Evolutionary conservation across 768 basidiomycete species (phyloP).

Genomic region (Lyophyllum decastes): DNA sequence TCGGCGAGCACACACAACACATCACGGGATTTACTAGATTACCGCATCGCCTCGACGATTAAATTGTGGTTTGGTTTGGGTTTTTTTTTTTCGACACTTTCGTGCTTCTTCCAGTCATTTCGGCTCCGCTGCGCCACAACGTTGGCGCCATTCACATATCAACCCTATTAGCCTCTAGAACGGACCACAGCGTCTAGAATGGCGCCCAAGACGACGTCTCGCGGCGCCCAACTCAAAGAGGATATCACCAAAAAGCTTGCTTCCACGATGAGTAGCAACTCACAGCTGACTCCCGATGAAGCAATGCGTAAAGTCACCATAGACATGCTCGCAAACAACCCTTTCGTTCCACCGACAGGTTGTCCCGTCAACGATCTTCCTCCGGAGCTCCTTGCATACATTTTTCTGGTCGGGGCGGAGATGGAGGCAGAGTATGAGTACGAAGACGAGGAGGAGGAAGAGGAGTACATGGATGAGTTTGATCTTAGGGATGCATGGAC

Average conservation of each 20-base stretch:
- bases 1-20: no score
- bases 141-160: not conserved
- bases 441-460: conserved; percentile 32
- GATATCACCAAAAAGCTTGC: conserved; percentile 26
- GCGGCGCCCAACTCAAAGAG: conserved; percentile 21
- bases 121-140: not conserved
- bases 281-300: conserved; percentile 25
- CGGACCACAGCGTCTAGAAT: conserved; percentile 7
- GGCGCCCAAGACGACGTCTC: conserved; percentile 22
- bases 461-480: conserved; percentile 35
- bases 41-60: not conserved
- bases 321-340: conserved; percentile 46
- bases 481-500: conserved; percentile 27
- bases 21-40: no score
- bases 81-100: not conserved
- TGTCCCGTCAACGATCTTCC: conserved; percentile 58
- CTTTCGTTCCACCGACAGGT: conserved; percentile 45
- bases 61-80: not conserved
- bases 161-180: not conserved
- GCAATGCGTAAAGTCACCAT: conserved; percentile 35
- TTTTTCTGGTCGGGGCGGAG: conserved; percentile 49
- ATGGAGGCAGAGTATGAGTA: conserved; percentile 36
- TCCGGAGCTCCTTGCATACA: conserved; percentile 55
- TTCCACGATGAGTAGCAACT: conserved; percentile 27
- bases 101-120: not conserved